phyloP scores from a whole-genome alignment of 805 yeast genomes.

The Candida berthetii region DNA sequence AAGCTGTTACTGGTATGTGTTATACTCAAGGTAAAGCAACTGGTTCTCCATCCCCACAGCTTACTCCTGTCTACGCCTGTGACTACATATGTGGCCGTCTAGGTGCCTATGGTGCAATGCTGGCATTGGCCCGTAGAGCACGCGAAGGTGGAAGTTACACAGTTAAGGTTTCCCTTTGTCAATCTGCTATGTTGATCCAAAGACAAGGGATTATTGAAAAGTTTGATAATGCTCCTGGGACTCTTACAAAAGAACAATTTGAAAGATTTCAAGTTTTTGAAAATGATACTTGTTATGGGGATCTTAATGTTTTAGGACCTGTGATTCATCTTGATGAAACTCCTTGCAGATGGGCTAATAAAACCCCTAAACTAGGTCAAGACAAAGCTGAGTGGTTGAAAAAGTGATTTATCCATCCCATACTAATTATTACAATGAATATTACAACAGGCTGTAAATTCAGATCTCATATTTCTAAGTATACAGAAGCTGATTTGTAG shows the following conservation, averaged over 20 bases:
- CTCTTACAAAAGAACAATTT: not conserved
- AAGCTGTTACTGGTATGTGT: not conserved
- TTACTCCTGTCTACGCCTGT: not conserved
- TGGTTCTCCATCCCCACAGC: not conserved
- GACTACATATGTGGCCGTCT: not conserved
- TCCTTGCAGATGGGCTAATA: not conserved
- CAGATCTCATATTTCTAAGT: not conserved
- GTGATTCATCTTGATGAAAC: not conserved
- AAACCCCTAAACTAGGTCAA: not conserved
- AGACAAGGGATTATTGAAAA: not conserved
- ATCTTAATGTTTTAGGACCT: not conserved
- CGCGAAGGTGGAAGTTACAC: not conserved
- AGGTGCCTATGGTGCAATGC: constrained; percentile 1
- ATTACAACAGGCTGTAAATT: not conserved
- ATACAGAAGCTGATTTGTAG: not conserved
- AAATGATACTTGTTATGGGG: not conserved
- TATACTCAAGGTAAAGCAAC: not conserved
- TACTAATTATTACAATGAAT: not conserved
- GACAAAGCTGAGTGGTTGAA: not conserved
- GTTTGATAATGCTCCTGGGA: not conserved
- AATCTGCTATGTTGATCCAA: not conserved
- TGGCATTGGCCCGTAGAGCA: not conserved
- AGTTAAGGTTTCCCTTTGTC: not conserved
- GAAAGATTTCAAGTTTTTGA: not conserved
- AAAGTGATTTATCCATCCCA: not conserved